These are phyloP conservation scores for Boletus speciosus DNA, from an alignment of 768 basidiomycete genomes.

Conservation along the genomic window DNA sequence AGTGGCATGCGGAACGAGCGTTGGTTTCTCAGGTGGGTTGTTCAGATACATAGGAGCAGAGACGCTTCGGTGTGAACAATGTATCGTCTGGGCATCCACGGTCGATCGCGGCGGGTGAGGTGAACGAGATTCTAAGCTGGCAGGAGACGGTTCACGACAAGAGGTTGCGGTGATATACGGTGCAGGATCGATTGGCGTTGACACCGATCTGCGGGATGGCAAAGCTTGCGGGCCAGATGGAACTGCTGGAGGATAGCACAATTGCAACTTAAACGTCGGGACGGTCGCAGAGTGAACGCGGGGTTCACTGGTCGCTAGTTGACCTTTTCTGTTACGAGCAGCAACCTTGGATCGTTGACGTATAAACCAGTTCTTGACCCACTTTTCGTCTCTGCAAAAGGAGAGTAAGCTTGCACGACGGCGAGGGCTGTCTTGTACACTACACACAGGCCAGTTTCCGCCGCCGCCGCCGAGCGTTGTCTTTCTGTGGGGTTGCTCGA, in stretches of 20 bases:
- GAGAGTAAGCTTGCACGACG: constrained; percentile 6
- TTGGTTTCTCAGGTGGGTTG: neutral
- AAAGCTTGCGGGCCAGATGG: neutral
- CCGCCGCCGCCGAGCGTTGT: constrained; percentile 19
- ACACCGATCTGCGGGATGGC: constrained; percentile 1
- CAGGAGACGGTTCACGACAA: neutral
- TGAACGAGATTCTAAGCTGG: neutral
- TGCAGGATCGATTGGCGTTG: constrained; percentile 1
- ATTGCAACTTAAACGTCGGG: constrained; percentile 16
- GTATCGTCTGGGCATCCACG: neutral
- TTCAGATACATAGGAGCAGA: neutral
- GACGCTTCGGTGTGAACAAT: neutral
- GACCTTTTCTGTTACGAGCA: constrained; percentile 10
- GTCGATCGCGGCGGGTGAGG: neutral
- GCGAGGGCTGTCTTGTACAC: neutral
- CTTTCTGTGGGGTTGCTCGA: constrained; percentile 22
- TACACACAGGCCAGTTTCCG: constrained; percentile 33
- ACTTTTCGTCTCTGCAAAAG: constrained; percentile 23
- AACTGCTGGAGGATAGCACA: neutral
- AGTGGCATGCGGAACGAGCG: neutral
- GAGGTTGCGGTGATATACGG: neutral
- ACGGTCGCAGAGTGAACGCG: neutral
- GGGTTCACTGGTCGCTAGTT: neutral
- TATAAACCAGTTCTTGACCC: constrained; percentile 30
- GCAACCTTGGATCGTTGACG: constrained; percentile 25